Conservation (phyloP, 2,329 filamentous ascomycete genomes). For the Graphium sp. region DNA sequence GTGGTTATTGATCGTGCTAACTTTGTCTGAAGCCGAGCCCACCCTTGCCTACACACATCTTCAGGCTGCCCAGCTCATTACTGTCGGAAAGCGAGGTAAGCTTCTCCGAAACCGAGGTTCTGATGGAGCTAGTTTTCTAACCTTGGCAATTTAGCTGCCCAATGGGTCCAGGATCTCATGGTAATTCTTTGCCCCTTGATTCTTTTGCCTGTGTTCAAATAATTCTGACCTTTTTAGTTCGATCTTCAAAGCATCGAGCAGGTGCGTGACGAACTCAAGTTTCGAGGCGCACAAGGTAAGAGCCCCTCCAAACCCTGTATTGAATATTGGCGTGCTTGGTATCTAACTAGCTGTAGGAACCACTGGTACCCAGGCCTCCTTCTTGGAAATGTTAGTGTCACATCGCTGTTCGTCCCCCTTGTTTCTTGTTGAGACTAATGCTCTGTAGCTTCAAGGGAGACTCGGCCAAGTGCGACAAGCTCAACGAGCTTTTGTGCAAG, state of each 20-base stretch:
- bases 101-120: constrained; percentile 1
- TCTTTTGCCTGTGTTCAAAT: background rate
- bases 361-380: constrained; percentile 55
- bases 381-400: constrained; percentile 19
- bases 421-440: too few species aligned
- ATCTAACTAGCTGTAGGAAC: constrained; percentile 18
- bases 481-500: constrained; percentile 37
- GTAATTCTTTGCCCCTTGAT: background rate
- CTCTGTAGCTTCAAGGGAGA: constrained; percentile 33
- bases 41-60: constrained; percentile 65
- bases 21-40: constrained; percentile 24
- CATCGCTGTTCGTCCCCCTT: too few species aligned
- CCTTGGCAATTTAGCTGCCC: constrained; percentile 50
- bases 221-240: constrained; percentile 15
- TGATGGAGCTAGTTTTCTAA: constrained; percentile 19
- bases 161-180: constrained; percentile 51
- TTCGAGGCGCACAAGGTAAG: constrained; percentile 42
- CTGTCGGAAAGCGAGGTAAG: constrained; percentile 1
- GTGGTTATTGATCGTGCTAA: constrained; percentile 1
- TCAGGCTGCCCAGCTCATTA: constrained; percentile 36
- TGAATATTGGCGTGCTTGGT: constrained; percentile 3
- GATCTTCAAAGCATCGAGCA: constrained; percentile 60
- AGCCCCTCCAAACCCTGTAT: background rate
- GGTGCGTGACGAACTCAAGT: constrained; percentile 50
- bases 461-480: constrained; percentile 27